Base-by-base conservation (phyloP, 176 grass and related monocot species). In the Metroxylon sagu region DNA sequence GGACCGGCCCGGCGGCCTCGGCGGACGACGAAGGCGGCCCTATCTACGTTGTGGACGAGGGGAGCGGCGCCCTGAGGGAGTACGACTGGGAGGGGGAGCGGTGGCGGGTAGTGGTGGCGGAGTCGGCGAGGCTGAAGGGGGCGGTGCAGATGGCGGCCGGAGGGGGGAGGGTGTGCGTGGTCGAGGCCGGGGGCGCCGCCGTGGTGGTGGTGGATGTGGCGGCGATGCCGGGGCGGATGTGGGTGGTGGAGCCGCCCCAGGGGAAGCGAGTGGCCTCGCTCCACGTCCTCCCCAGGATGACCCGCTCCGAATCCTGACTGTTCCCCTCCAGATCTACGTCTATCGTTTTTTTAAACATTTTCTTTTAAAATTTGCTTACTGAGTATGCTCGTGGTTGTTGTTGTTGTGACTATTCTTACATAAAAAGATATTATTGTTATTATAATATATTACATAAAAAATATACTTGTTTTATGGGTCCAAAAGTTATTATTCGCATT, bases 211-310 rank as follows among this genome's bases (percentile, higher is more conserved):
- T 97, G 5, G 78, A 82, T 2, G 87, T 80, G 14, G 12, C 55
- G 16, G 6, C 23, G 52, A 15, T 0, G 59, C 29, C 53, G 59
- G 49, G 25, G 26, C 19, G 53, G 31, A 79, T 82, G 31, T 97
- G 84, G 87, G 79, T 66, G 49, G 81, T 91, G 58, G 76, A 74
- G 7, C 69, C 81, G 69, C 93, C 87, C 57, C 52, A 21, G 10
- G 93, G 92, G 55, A 80, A 88, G 78, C 70, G 74, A 26, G 70
- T 84, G 14, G 64, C 88, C 50, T 62, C 87, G 0, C 69, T 91
- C 65, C 87, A 97, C 71, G 68, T 97, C 18, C 81, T 97, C 1
- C 87, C 87, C 10, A 69, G 93, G 62, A 83, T 97, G 84, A 61
- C 75, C n/a, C 72, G 72, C 0, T 26, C 39, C 18, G 65, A 77